Evolutionary conservation across 2,329 filamentous ascomycete species (phyloP).

Genomic region (Cytospora schulzeri): DNA sequence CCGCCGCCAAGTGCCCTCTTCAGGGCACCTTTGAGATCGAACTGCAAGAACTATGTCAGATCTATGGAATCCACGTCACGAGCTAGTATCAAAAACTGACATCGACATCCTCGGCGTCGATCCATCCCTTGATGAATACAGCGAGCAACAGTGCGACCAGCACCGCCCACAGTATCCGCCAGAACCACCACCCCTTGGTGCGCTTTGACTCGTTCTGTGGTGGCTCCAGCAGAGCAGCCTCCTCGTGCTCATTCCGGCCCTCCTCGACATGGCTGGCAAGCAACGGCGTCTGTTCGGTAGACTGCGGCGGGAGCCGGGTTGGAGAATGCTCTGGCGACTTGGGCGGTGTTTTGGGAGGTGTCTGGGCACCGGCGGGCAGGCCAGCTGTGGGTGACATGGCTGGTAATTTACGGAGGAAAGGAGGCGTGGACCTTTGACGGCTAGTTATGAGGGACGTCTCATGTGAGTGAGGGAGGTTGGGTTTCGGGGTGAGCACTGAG

Average conservation of each 20-base stretch:
- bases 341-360: slow-evolving; percentile 17
- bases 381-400: slow-evolving; percentile 21
- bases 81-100: slow-evolving; percentile 32
- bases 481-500: not conserved
- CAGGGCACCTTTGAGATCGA: slow-evolving; percentile 47
- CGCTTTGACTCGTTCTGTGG: slow-evolving; percentile 22
- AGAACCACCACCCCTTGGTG: slow-evolving; percentile 36
- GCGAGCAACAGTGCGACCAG: slow-evolving; percentile 37
- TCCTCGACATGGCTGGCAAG: slow-evolving; percentile 22
- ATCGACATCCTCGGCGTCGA: slow-evolving; percentile 46
- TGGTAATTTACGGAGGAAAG: not conserved
- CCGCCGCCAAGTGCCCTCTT: slow-evolving; percentile 49
- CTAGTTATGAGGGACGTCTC: too few relatives aligned
- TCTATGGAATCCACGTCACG: not conserved
- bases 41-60: slow-evolving; percentile 35
- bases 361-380: slow-evolving; percentile 17
- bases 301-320: not conserved
- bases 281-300: slow-evolving; percentile 26
- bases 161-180: slow-evolving; percentile 42
- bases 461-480: not conserved
- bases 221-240: slow-evolving; percentile 31
- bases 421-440: not conserved
- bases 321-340: slow-evolving; percentile 8
- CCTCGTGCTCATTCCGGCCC: slow-evolving; percentile 28
- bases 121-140: slow-evolving; percentile 49